Evolutionary conservation across 2,329 filamentous ascomycete species (phyloP).

Genomic region (Sarocladium oryzae): DNA sequence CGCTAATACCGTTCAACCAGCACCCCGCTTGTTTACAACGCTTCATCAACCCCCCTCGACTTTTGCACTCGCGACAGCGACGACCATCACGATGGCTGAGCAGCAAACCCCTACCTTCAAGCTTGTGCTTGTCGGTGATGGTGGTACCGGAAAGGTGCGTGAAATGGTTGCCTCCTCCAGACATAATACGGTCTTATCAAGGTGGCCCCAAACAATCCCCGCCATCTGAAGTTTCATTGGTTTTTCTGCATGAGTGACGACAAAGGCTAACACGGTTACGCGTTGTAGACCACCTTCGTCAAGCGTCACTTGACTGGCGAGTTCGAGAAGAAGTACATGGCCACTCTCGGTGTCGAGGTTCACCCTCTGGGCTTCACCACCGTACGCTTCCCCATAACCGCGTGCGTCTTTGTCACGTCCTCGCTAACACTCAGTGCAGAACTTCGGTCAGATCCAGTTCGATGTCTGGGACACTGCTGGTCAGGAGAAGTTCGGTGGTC

Average conservation of each 20-base stretch:
- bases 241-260: not conserved
- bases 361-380: constrained; percentile 97
- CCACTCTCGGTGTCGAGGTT: constrained; percentile 97
- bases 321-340: constrained; percentile 99
- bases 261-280: constrained; percentile 14
- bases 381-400: constrained; percentile 54
- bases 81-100: constrained; percentile 54
- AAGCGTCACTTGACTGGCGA: constrained; percentile 99
- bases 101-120: constrained; percentile 78
- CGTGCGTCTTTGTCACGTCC: constrained; percentile 13
- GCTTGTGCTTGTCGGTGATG: constrained; percentile 98
- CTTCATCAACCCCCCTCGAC: constrained; percentile 8
- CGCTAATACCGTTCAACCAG: constrained; percentile 19
- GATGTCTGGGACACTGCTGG: constrained; percentile 99
- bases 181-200: not conserved
- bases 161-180: constrained; percentile 13
- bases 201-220: not conserved
- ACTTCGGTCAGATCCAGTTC: constrained; percentile 95
- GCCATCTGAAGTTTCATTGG: constrained; percentile 1
- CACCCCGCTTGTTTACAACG: constrained; percentile 43
- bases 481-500: constrained; percentile 99
- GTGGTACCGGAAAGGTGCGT: constrained; percentile 93
- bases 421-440: constrained; percentile 44
- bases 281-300: constrained; percentile 89
- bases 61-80: constrained; percentile 5